These are phyloP conservation scores for Ustilago tritici DNA, from an alignment of 1,284 basidiomycete genomes.

Conservation along the genomic window DNA sequence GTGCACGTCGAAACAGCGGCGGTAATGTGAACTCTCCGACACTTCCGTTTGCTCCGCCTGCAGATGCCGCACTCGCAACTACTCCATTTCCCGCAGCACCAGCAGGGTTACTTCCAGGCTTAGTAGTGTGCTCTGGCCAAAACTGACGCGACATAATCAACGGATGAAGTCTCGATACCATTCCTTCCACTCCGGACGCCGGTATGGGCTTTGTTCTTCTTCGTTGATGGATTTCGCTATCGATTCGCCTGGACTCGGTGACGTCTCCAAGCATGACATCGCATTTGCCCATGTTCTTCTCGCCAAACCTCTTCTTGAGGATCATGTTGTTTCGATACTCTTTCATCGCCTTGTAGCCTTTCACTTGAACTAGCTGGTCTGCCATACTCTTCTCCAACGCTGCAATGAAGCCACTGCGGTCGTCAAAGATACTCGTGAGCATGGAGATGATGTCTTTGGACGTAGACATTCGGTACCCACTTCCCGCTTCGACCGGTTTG, in stretches of 20 bases:
- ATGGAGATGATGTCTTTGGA: conserved; percentile 65
- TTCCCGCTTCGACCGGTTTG: conserved; percentile 57
- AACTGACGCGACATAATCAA: conserved; percentile 65
- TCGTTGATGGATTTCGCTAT: conserved; percentile 48
- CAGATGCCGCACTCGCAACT: neutral
- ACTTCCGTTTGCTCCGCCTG: conserved; percentile 9
- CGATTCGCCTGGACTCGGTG: conserved; percentile 51
- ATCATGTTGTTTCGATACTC: conserved; percentile 67
- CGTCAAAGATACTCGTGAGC: conserved; percentile 68
- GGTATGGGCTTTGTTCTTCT: neutral
- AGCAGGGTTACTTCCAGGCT: neutral
- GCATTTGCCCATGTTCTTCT: conserved; percentile 61
- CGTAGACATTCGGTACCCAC: conserved; percentile 60
- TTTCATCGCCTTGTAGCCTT: conserved; percentile 56
- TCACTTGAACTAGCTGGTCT: conserved; percentile 60
- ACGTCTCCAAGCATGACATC: conserved; percentile 69
- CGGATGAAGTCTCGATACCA: conserved; percentile 55
- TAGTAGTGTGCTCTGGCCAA: conserved; percentile 59
- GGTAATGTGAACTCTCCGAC: conserved; percentile 55
- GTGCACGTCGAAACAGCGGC: conserved; percentile 45
- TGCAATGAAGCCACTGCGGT: conserved; percentile 61
- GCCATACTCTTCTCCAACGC: conserved; percentile 67
- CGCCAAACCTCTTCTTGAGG: conserved; percentile 66
- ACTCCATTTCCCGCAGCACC: neutral
- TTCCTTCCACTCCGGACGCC: conserved; percentile 26